These are phyloP conservation scores for Echites panduratus DNA, from an alignment of 257 asterid genomes.

Conservation along the genomic window DNA sequence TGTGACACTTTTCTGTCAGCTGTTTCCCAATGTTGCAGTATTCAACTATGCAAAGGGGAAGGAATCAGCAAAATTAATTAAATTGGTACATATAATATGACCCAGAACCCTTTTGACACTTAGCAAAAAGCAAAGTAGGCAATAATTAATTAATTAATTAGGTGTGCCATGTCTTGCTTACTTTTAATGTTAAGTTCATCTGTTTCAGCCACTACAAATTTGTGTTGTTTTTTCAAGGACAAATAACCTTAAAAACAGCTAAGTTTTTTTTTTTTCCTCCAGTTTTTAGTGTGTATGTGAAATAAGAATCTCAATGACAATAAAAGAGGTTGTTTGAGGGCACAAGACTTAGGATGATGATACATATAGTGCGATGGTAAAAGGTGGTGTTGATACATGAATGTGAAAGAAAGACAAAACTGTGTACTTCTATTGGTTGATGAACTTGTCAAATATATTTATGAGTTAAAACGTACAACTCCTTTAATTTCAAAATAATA, in stretches of 20 bases:
- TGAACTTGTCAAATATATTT: no score
- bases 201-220: no score
- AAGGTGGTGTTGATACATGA: no score
- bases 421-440: no score
- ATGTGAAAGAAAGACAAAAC: no score
- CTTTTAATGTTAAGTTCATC: background rate
- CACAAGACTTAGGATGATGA: no score
- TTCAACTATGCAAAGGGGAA: background rate
- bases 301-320: background rate
- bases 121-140: background rate
- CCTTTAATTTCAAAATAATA: no score
- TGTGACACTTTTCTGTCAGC: slow-evolving; percentile 5
- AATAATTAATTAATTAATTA: background rate
- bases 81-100: slow-evolving; percentile 3
- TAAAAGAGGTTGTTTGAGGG: no score
- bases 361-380: no score
- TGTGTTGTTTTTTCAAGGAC: background rate
- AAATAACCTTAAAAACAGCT: background rate
- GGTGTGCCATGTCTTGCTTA: background rate
- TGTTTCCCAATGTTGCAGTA: slow-evolving; percentile 5
- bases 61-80: background rate
- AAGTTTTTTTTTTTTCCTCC: no score
- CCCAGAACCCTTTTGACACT: background rate
- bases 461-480: no score
- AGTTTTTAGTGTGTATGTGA: background rate